A percentile compares a stretch with the other conserved stretches of the same genome.
phyloP scores from a whole-genome alignment of 495 filamentous ascomycete genomes.

The Letharia lupina region DNA sequence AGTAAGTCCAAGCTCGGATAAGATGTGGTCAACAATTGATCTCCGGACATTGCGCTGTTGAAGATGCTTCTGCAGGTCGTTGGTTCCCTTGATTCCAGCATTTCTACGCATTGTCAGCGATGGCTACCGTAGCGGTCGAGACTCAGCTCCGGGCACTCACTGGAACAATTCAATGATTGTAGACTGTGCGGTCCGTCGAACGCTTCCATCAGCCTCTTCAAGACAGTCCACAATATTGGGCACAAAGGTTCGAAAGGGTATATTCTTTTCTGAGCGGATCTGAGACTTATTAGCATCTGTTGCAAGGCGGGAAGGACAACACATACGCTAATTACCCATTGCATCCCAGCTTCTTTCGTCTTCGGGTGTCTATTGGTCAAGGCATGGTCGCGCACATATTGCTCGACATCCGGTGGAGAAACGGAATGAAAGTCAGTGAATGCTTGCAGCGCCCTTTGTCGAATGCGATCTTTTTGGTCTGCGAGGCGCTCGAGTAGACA shows the following conservation, averaged over 20 bases:
- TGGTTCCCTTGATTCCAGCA: slow-evolving; percentile 74
- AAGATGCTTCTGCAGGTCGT: slow-evolving; percentile 76
- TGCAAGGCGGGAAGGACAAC: slow-evolving; percentile 14
- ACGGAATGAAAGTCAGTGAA: slow-evolving; percentile 53
- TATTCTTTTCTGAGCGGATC: slow-evolving; percentile 68
- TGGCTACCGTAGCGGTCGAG: slow-evolving; percentile 9
- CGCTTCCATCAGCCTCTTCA: slow-evolving; percentile 79
- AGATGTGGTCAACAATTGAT: slow-evolving; percentile 71
- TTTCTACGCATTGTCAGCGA: slow-evolving; percentile 39
- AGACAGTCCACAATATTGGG: slow-evolving; percentile 73
- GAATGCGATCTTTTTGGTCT: slow-evolving; percentile 76
- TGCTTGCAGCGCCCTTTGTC: slow-evolving; percentile 59
- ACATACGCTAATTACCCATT: slow-evolving; percentile 66
- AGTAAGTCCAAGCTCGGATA: slow-evolving; percentile 56
- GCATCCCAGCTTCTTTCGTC: slow-evolving; percentile 73
- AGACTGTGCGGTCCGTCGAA: slow-evolving; percentile 73
- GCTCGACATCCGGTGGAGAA: slow-evolving; percentile 69
- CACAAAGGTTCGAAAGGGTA: slow-evolving; percentile 76
- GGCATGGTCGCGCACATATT: slow-evolving; percentile 65
- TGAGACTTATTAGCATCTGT: slow-evolving; percentile 29
- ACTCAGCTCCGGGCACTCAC: slow-evolving; percentile 37
- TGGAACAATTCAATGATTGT: slow-evolving; percentile 78
- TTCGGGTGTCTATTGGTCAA: slow-evolving; percentile 71
- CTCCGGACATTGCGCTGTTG: slow-evolving; percentile 70
- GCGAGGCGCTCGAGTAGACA: slow-evolving; percentile 77